Evolutionary conservation across 2,329 filamentous ascomycete species (phyloP).

Genomic region (Venturia pyrina): DNA sequence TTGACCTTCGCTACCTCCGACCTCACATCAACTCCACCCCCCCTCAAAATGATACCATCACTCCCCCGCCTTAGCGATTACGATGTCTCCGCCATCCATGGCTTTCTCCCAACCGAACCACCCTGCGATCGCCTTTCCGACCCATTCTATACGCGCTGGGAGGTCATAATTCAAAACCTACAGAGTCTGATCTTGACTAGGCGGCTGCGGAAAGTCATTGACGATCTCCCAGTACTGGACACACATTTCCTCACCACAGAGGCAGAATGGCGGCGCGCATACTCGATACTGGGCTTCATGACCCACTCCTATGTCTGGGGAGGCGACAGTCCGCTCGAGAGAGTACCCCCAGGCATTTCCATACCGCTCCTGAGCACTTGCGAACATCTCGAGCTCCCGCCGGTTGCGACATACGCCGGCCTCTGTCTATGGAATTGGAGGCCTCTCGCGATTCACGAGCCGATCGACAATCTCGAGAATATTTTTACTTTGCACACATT

Average conservation of each 20-base stretch:
- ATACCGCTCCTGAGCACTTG: constrained; percentile 73
- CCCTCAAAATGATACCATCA: constrained; percentile 10
- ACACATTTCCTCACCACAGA: constrained; percentile 73
- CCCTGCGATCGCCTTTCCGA: constrained; percentile 76
- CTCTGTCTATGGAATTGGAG: constrained; percentile 96
- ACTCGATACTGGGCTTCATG: constrained; percentile 67
- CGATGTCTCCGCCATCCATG: constrained; percentile 26
- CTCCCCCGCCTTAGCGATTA: constrained; percentile 14
- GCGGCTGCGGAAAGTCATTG: constrained; percentile 68
- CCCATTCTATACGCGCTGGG: constrained; percentile 92
- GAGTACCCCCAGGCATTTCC: constrained; percentile 70
- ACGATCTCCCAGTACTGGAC: constrained; percentile 72
- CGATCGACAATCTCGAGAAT: constrained; percentile 75
- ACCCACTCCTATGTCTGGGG: constrained; percentile 88
- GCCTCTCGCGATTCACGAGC: constrained; percentile 75
- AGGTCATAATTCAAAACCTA: constrained; percentile 73
- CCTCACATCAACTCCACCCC: not conserved
- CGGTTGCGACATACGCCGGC: constrained; percentile 88
- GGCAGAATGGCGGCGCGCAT: constrained; percentile 84
- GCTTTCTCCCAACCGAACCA: constrained; percentile 75
- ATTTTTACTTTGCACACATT: constrained; percentile 81
- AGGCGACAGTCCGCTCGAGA: constrained; percentile 58
- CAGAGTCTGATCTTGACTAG: constrained; percentile 80
- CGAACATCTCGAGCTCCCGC: constrained; percentile 69
- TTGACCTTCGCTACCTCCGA: not conserved